Base-by-base conservation (phyloP, 2,329 filamentous ascomycete genomes). In the Aspergillus thermomutatus region DNA sequence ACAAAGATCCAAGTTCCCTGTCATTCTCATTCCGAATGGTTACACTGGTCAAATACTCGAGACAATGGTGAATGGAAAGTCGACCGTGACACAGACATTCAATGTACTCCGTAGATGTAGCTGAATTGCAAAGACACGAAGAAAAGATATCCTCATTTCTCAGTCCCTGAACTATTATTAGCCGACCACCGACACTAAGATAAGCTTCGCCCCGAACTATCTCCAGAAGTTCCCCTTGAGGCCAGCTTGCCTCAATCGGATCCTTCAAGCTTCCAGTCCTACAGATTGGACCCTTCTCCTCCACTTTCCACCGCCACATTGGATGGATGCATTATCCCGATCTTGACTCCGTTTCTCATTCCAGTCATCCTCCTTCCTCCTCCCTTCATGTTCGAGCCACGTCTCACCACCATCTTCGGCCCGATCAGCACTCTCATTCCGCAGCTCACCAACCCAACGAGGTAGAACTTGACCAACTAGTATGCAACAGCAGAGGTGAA, bases 231-330 rank as follows among this genome's bases (percentile, higher is more conserved):
- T 55, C 23, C 34, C 21, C 49, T 57, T 60, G 56, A 69, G 67
- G 67, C 66, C 67, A 69, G 65, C 62, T 69, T 66, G 64, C 61
- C 60, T 61, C 54, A 62, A 56, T 34, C 31, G 37, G 26, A 40
- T 49, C 27, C 25, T 52, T 57, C 55, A 45, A 50, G 55, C 46
- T 53, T 50, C 46, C 45, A 46, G 46, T 27, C 23, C 27, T 31
- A 45, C 23, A 21, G 41, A 45, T 34, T 51, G 34, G 23, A 52
- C 53, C 37, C 27, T 34, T 48, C 47, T 31, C 50, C 40, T 43
- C 46, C 34, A 40, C 26, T 55, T 40, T 55, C 53, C 55, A 11
- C 46, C n/a, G 43, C 43, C 43, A 25, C 4, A 46, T 46, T 46
- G 9, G 43, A 46, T 46, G 43, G 19, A 46, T 23, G 40, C 19